Percentiles rank a stretch among this genome's conserved stretches.
phyloP scores from a whole-genome alignment of 1,139 yeast species.

The Saccharomyces hybrid region DNA sequence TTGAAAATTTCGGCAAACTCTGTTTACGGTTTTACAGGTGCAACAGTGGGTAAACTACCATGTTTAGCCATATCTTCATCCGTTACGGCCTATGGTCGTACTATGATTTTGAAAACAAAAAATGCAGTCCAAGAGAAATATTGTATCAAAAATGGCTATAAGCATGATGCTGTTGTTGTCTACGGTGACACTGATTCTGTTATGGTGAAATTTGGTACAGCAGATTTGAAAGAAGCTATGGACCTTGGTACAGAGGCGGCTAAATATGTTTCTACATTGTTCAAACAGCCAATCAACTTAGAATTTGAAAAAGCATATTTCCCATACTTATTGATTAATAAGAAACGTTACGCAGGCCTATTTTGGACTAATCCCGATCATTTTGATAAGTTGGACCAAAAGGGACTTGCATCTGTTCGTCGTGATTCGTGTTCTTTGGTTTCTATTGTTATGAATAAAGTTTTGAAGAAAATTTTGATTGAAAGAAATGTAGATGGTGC shows the following conservation, averaged over 20 bases:
- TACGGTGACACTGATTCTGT: constrained; percentile 99
- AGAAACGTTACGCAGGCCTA: constrained; percentile 94
- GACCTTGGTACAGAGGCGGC: constrained; percentile 93
- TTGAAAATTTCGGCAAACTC: constrained; percentile 95
- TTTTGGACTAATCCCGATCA: constrained; percentile 91
- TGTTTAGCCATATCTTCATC: constrained; percentile 95
- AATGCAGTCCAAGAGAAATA: constrained; percentile 76
- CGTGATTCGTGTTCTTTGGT: constrained; percentile 95
- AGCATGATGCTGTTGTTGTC: constrained; percentile 79
- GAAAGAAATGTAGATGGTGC: constrained; percentile 89
- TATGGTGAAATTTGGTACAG: constrained; percentile 92
- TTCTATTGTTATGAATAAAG: constrained; percentile 89
- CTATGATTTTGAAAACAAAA: constrained; percentile 91
- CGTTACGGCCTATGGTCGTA: constrained; percentile 92
- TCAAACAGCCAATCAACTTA: constrained; percentile 79
- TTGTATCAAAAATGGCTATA: constrained; percentile 70
- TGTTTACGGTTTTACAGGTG: constrained; percentile 98
- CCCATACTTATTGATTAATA: constrained; percentile 89
- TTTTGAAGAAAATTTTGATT: constrained; percentile 75
- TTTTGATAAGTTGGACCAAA: constrained; percentile 95
- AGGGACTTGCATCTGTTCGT: constrained; percentile 96
- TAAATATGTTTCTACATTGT: constrained; percentile 66
- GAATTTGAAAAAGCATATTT: constrained; percentile 96
- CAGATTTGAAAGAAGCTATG: constrained; percentile 83
- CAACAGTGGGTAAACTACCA: constrained; percentile 93